Evolutionary conservation across 148 eudicot genomes (phyloP).

Genomic region (Cornus florida): DNA sequence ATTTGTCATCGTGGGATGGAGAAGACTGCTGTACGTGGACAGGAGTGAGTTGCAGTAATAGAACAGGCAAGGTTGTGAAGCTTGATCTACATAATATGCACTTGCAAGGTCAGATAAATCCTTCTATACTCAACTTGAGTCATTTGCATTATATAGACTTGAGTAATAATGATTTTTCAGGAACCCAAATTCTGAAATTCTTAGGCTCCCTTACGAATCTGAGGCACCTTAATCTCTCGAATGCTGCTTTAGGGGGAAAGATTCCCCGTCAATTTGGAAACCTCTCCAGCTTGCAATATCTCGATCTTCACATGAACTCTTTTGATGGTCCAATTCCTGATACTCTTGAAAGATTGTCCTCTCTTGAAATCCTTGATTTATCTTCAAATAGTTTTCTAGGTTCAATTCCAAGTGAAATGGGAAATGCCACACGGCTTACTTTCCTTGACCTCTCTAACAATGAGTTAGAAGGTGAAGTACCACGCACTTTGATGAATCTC

Average conservation of each 20-base stretch:
- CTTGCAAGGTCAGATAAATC: neutral
- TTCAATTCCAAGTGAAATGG: neutral
- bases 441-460: neutral
- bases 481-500: too few relatives aligned
- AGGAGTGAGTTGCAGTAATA: neutral
- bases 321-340: too few relatives aligned
- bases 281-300: too few relatives aligned
- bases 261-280: too few relatives aligned
- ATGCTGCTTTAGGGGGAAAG: neutral
- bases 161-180: too few relatives aligned
- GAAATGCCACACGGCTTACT: neutral
- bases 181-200: too few relatives aligned
- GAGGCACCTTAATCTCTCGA: neutral
- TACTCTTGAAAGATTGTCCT: neutral
- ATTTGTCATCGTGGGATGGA: neutral
- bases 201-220: neutral
- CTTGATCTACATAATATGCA: neutral
- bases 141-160: neutral
- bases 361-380: neutral
- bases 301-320: too few relatives aligned
- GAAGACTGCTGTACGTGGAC: constrained; percentile 1
- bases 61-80: constrained; percentile 3
- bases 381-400: neutral
- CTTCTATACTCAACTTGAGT: neutral
- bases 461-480: too few relatives aligned